Evolutionary conservation across 768 basidiomycete genomes (phyloP), one percentile per base, ranked within the genome.

Genomic region (Naganishia vaughanmartiniae): DNA sequence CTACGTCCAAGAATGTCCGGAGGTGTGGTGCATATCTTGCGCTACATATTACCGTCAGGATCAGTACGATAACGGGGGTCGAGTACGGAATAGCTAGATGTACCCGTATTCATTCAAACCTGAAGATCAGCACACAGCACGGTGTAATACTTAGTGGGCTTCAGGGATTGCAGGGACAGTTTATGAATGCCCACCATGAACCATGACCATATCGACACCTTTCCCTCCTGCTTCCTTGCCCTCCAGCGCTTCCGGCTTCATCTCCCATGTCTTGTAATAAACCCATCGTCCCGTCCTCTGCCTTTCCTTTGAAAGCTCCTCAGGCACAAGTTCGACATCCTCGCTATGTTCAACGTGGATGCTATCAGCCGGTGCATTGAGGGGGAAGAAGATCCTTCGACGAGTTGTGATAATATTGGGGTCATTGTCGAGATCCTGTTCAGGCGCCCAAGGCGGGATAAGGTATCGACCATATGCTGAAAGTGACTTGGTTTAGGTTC

Each of bases 191-290:
- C 57, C 67, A 83, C 82, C 82, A 74, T 83, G 82, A 24, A 79
- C 67, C 31, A 81, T 39, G 10, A 82, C 73, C 60, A 83, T 65
- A 74, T 83, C 81, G 26, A 70, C 70, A 3, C 78, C 81, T 26
- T 69, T 70, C 0, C 80, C 82, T n/a, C 74, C 73, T 10, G 72
- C 75, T 19, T 78, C 78, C 75, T 80, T 75, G 11, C 73, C 76
- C 36, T 74, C 72, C 39, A 54, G 28, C 0, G 72, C 74, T 51
- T 74, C 74, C 0, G 65, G 69, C 19, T 72, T 54, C 72, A 73
- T 72, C 75, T 81, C 76, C 79, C 78, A 82, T 19, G 73, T 74
- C 70, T 78, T 81, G 72, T 83, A 83, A 63, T 65, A 75, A 36
- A 83, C 65, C 82, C 82, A 83, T 60, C 80, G 55, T 17, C 79